Evolutionary conservation across 192 early-diverging fungal species (phyloP).

Genomic region (Backusella westeae): DNA sequence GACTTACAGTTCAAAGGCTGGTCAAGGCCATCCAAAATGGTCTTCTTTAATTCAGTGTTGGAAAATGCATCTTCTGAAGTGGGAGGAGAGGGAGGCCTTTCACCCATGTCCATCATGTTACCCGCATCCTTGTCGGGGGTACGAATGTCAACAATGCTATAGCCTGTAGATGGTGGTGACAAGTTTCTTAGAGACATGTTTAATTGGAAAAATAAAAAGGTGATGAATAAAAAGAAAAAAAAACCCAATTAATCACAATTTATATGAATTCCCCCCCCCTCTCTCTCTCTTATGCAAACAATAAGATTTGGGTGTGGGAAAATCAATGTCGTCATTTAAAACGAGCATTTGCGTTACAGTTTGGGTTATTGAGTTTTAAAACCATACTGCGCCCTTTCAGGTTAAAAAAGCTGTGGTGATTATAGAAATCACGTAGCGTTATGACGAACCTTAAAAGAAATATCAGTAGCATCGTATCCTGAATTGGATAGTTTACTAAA

Average conservation of each 20-base stretch:
- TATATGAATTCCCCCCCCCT: not conserved
- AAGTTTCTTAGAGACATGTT: not conserved
- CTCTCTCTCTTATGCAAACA: not conserved
- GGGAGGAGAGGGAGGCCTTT: conserved; percentile 13
- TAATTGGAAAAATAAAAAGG: not conserved
- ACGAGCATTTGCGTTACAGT: not conserved
- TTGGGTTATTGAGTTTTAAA: not conserved
- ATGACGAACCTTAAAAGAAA: not conserved
- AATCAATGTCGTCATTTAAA: not conserved
- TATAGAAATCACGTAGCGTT: no score
- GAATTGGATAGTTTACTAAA: not conserved
- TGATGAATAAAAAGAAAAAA: not conserved
- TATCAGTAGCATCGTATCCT: not conserved
- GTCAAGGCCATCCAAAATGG: conserved; percentile 20
- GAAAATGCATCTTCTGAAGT: conserved; percentile 26
- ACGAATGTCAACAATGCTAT: conserved; percentile 6
- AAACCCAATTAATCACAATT: not conserved
- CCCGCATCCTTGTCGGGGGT: not conserved
- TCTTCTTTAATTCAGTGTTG: conserved; percentile 17
- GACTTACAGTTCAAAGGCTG: conserved; percentile 41
- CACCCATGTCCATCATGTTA: not conserved
- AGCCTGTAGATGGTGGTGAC: conserved; percentile 8
- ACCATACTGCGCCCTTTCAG: not conserved
- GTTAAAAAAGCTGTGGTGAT: not conserved
- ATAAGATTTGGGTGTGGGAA: not conserved